These are phyloP conservation scores for Thinopyrum obtusiflorum DNA, from an alignment of 202 grass and related monocot genomes.

Conservation along the genomic window DNA sequence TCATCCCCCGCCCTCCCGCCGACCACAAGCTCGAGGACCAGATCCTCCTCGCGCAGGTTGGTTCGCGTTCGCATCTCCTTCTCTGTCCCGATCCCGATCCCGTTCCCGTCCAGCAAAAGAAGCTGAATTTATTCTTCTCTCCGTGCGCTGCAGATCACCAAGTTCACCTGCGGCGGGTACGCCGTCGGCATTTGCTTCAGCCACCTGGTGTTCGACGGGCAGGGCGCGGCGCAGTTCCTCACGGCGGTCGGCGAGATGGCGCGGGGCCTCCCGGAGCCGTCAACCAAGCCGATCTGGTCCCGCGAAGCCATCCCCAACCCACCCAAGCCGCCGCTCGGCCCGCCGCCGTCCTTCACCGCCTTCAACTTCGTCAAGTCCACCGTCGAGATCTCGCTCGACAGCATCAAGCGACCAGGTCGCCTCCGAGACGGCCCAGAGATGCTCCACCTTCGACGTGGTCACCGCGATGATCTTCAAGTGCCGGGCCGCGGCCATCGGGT, in stretches of 20 bases:
- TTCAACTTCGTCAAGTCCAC: conserved; percentile 4
- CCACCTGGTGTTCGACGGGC: conserved; percentile 8
- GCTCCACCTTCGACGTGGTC: conserved; percentile 16
- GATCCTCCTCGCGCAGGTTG: background rate
- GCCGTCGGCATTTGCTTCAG: conserved; percentile 15
- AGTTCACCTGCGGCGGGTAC: background rate
- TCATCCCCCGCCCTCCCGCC: conserved; percentile 8
- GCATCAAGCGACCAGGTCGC: conserved; percentile 19
- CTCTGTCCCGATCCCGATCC: background rate
- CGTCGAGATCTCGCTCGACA: conserved; percentile 8
- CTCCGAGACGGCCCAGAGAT: background rate
- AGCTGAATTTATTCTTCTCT: background rate
- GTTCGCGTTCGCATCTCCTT: background rate
- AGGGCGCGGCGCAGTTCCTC: conserved; percentile 10
- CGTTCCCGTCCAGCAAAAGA: too few species aligned
- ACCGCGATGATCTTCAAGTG: conserved; percentile 18
- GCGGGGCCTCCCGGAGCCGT: background rate
- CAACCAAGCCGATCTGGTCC: background rate
- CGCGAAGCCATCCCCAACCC: conserved; percentile 15
- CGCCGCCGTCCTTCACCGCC: conserved; percentile 1
- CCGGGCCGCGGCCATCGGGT: background rate
- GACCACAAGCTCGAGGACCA: background rate
- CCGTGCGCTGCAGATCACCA: background rate
- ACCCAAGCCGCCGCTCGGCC: conserved; percentile 13
- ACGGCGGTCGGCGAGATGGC: conserved; percentile 7